A percentile compares a stretch with the other conserved stretches of the same genome.
Conservation (phyloP, 495 filamentous ascomycete species). For the Choiromyces venosus region DNA sequence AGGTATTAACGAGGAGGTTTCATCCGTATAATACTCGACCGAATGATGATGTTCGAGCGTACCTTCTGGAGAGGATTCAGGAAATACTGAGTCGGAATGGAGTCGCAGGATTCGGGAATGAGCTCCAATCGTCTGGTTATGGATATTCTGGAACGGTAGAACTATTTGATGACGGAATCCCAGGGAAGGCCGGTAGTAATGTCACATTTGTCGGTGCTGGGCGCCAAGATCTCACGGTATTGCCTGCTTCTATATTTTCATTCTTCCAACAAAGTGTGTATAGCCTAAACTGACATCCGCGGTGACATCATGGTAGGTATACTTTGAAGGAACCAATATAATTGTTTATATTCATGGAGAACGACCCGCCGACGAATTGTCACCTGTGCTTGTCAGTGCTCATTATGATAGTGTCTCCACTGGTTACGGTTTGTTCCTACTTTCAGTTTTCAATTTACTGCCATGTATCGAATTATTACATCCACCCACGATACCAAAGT, state of each 20-base stretch:
- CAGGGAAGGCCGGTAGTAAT: conserved; percentile 55
- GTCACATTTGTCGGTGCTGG: conserved; percentile 52
- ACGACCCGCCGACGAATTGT: conserved; percentile 60
- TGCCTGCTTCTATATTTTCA: background rate
- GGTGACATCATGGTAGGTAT: conserved; percentile 52
- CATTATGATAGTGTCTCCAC: conserved; percentile 95
- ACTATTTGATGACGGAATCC: conserved; percentile 65
- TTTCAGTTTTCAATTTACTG: background rate
- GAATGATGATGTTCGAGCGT: conserved; percentile 75
- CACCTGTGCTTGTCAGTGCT: conserved; percentile 72
- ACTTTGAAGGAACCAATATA: conserved; percentile 91
- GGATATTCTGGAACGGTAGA: conserved; percentile 47
- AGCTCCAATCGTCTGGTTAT: background rate
- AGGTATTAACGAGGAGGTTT: conserved; percentile 61
- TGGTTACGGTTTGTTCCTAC: conserved; percentile 50
- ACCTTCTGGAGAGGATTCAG: conserved; percentile 66
- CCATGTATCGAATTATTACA: background rate
- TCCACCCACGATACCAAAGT: background rate
- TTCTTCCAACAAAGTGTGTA: too few species aligned
- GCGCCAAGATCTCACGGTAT: conserved; percentile 31
- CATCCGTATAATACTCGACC: conserved; percentile 81
- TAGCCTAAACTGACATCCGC: background rate
- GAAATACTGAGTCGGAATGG: conserved; percentile 59
- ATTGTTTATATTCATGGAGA: conserved; percentile 83
- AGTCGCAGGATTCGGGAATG: conserved; percentile 37